Percentiles rank a stretch among this genome's conserved stretches.
Conservation (phyloP, 2,329 filamentous ascomycete species). For the Didymella pinodella region DNA sequence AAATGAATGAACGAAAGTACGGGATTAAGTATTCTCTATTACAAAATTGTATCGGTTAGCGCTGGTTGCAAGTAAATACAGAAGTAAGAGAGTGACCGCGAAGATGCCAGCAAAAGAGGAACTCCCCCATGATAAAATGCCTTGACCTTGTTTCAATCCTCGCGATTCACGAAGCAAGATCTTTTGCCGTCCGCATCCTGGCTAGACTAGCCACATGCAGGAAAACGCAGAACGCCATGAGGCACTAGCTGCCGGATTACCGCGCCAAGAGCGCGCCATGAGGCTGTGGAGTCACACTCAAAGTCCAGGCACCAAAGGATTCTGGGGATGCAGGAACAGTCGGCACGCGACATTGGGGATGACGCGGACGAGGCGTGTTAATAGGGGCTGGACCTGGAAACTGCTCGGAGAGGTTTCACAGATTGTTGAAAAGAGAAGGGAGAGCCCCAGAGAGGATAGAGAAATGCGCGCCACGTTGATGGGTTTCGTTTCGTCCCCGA, state of each 20-base stretch:
- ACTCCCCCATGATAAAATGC: conserved; percentile 11
- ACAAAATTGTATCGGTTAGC: background rate
- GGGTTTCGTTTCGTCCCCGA: background rate
- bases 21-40: conserved; percentile 3
- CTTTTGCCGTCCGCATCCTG: conserved; percentile 10
- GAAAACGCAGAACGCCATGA: background rate
- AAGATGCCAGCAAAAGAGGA: background rate
- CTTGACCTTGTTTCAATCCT: conserved; percentile 14
- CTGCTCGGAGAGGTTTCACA: background rate
- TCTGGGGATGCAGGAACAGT: conserved; percentile 14
- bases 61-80: background rate
- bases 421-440: background rate
- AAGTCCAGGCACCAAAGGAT: conserved; percentile 17
- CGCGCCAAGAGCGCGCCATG: conserved; percentile 15
- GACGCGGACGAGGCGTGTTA: background rate
- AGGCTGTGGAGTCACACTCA: conserved; percentile 13
- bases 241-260: conserved; percentile 17
- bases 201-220: conserved; percentile 10
- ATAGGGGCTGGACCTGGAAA: conserved; percentile 5
- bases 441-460: background rate
- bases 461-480: background rate
- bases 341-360: conserved; percentile 15
- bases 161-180: conserved; percentile 15
- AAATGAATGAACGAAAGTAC: conserved; percentile 1
- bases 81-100: conserved; percentile 3